Evolutionary conservation across 257 asterid species (phyloP).

Genomic region (Datura wrightii): DNA sequence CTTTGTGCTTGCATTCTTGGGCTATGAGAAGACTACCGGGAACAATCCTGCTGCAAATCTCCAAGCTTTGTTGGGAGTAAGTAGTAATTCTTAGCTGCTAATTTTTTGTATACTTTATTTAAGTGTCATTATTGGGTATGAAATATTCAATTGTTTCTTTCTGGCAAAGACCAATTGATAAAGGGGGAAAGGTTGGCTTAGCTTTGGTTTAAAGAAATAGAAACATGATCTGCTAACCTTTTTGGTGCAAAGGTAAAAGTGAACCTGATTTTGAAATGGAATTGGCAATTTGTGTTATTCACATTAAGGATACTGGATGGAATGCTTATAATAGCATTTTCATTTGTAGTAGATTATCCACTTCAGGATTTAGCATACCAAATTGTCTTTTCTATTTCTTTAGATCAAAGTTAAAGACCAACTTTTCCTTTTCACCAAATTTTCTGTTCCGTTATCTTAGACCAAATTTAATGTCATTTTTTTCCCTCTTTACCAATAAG

Average conservation of each 20-base stretch:
- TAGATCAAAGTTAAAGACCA: not conserved
- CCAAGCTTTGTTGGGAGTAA: slow-evolving; percentile 52
- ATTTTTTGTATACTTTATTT: not conserved
- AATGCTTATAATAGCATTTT: not conserved
- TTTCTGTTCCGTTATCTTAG: not conserved
- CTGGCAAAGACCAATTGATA: not conserved
- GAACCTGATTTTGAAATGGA: not conserved
- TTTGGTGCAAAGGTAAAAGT: slow-evolving; percentile 7
- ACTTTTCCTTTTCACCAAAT: not conserved
- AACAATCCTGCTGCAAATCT: slow-evolving; percentile 61
- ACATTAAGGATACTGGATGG: not conserved
- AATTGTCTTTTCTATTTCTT: not conserved
- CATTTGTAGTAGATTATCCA: not conserved
- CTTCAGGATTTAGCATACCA: not conserved
- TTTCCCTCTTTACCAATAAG: not conserved
- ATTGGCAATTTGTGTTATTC: not conserved
- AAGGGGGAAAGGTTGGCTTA: not conserved
- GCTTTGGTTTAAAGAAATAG: not conserved
- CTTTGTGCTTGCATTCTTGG: slow-evolving; percentile 55
- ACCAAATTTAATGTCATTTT: not conserved
- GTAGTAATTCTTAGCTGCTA: not conserved
- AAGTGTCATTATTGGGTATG: not conserved
- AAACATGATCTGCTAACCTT: not conserved
- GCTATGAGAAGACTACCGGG: slow-evolving; percentile 52
- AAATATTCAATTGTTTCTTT: not conserved